These are phyloP conservation scores for Sphaerulina populicola DNA, from an alignment of 2,329 filamentous ascomycete species.

Conservation along the genomic window DNA sequence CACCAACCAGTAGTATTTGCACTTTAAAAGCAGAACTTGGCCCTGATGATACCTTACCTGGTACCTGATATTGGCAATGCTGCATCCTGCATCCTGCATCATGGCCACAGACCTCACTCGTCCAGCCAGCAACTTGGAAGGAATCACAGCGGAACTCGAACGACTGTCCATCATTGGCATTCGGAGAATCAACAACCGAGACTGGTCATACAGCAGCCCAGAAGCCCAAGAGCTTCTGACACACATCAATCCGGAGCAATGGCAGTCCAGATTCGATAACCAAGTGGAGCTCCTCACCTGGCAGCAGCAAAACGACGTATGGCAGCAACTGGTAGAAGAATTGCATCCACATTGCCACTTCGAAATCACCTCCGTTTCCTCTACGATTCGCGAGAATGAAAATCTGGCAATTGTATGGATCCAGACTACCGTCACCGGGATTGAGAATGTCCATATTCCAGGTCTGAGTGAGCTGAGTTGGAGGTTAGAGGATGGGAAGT, in stretches of 20 bases:
- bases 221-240: constrained; percentile 9
- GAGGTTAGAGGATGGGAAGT: constrained; percentile 11
- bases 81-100: background rate
- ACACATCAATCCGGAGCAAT: constrained; percentile 11
- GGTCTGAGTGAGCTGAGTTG: constrained; percentile 16
- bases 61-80: too few relatives aligned
- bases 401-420: constrained; percentile 13
- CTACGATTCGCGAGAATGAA: constrained; percentile 8
- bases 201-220: constrained; percentile 13
- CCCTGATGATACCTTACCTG: too few relatives aligned
- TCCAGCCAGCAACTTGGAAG: background rate
- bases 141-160: constrained; percentile 5
- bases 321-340: constrained; percentile 10
- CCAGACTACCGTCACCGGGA: constrained; percentile 13
- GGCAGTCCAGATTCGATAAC: constrained; percentile 13
- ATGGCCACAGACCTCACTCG: background rate
- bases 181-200: constrained; percentile 13
- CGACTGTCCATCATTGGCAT: constrained; percentile 10
- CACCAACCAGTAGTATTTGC: too few relatives aligned
- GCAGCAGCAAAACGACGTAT: constrained; percentile 10
- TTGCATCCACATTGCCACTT: constrained; percentile 13
- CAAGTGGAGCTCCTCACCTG: constrained; percentile 5
- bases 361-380: constrained; percentile 6
- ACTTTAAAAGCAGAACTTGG: too few relatives aligned
- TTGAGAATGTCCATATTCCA: constrained; percentile 12